Evolutionary conservation across 164 flowering plant genomes (phyloP).

Genomic region (Vitis labrusca): DNA sequence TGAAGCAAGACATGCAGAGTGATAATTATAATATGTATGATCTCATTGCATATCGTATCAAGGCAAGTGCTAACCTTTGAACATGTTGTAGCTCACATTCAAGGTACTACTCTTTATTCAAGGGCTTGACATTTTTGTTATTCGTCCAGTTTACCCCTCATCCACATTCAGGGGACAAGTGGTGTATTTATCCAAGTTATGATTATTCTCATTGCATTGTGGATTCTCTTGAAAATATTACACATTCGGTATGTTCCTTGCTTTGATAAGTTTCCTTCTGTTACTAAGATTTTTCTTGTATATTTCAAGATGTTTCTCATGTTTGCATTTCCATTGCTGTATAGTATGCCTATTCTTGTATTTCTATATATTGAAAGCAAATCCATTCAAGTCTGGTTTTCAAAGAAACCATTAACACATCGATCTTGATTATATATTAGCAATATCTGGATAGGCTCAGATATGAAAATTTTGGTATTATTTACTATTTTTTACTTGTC

Average conservation of each 20-base stretch:
- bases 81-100: constrained; percentile 2
- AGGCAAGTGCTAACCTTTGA: constrained; percentile 47
- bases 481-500: too few relatives aligned
- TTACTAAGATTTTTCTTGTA: background rate
- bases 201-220: constrained; percentile 98
- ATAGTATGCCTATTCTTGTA: too few relatives aligned
- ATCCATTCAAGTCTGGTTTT: too few relatives aligned
- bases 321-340: too few relatives aligned
- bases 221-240: constrained; percentile 93
- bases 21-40: constrained; percentile 97
- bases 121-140: constrained; percentile 6
- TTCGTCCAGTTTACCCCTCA: constrained; percentile 81
- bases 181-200: constrained; percentile 98
- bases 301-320: background rate
- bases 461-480: too few relatives aligned
- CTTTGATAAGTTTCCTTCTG: background rate
- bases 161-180: constrained; percentile 95
- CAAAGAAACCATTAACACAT: too few relatives aligned
- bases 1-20: constrained; percentile 99
- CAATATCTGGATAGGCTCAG: too few relatives aligned
- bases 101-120: background rate
- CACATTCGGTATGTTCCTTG: constrained; percentile 77
- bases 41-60: constrained; percentile 95
- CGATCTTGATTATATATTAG: too few relatives aligned
- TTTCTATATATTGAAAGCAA: too few relatives aligned